phyloP scores from a whole-genome alignment of 176 grass and related monocot genomes.

The Bolboschoenus planiculmis region DNA sequence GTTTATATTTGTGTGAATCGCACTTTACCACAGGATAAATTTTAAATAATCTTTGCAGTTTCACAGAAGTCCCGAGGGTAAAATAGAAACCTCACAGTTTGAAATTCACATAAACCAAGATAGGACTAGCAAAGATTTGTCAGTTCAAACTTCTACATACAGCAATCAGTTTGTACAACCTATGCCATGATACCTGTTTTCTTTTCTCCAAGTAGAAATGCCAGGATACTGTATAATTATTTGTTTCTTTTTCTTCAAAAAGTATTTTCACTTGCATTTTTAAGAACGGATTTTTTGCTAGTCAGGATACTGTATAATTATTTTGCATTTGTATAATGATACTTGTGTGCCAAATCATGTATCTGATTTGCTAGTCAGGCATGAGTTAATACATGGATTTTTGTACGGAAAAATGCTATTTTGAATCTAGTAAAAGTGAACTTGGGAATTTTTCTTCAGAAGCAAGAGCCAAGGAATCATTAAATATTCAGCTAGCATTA shows the following conservation, averaged over 20 bases:
- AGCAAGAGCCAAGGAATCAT: no score
- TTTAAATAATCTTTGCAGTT: neutral
- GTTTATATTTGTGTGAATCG: neutral
- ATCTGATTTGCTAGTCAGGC: no score
- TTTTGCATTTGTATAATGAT: no score
- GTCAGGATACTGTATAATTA: no score
- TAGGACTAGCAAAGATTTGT: neutral
- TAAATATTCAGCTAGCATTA: no score
- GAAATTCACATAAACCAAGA: neutral
- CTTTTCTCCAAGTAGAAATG: neutral
- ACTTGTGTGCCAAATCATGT: no score
- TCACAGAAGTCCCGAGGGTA: neutral
- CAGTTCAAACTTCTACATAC: neutral
- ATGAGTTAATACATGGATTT: no score
- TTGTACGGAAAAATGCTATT: no score
- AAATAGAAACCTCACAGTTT: neutral
- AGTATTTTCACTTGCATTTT: no score
- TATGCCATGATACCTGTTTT: neutral
- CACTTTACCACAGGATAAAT: neutral
- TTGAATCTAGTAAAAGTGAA: no score
- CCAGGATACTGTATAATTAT: neutral
- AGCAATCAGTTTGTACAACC: neutral
- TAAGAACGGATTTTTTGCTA: no score
- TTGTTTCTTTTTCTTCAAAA: neutral
- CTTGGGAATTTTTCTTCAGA: no score